Evolutionary conservation across 1,284 basidiomycete species (phyloP), one percentile per base, ranked within the genome.

Genomic region (Pseudozyma tsukubaensis): DNA sequence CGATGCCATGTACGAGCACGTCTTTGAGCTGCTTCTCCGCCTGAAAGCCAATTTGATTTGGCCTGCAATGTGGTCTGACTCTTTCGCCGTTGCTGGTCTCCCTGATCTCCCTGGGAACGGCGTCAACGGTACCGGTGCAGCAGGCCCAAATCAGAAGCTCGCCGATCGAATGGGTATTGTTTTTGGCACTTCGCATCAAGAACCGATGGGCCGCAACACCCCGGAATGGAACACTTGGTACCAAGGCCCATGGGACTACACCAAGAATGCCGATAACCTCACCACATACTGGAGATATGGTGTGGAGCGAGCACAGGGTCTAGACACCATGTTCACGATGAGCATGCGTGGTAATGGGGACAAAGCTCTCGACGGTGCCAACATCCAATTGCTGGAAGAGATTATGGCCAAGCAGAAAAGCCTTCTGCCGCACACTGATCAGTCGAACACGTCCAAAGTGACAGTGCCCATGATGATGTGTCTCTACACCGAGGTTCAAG

Each of bases 1-100:
- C 74, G 87, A 87, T 54, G 85, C 89, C 59, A 90, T 92, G 86
- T 92, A 92, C 80, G 86, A 86, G 13, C 88, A 88, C 47, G 74
- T 85, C 49, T 86, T 85, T 50, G 91, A 92, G 81, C 84, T 92
- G 45, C 85, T 92, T 40, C 85, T 92, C 45, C 87, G 91, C 11
- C 80, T 92, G 66, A 91, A 90, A 76, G 90, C 87, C 12, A 92
- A 92, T 84, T 90, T 90, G 79, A 83, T 91, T 19, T 91, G 90
- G 90, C 53, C 45, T 59, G 56, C 62, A 70, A 79, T 82, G 78
- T 85, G 75, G 79, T 78, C 67, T 42, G 90, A 89, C 64, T 89
- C 90, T 39, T 92, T 92, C 74, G 88, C 86, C 18, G 85, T 90
- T 18, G 91, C 92, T 70, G 91, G 92, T 65, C 77, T 87, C 1